phyloP scores from a whole-genome alignment of 1,284 basidiomycete species.

The Ustilago vetiveriae region DNA sequence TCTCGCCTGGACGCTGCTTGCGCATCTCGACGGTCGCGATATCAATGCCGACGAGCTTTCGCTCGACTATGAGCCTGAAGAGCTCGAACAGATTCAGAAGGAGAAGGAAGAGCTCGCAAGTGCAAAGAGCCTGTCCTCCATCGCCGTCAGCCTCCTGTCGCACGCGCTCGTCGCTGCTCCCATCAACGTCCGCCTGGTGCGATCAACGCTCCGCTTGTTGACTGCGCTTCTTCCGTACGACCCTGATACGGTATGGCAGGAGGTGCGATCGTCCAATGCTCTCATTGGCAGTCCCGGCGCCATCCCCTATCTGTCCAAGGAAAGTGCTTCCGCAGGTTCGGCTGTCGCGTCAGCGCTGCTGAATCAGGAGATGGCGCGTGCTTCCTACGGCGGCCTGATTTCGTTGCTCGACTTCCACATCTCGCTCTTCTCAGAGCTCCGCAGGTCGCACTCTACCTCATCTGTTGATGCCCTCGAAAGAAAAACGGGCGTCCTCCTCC shows the following conservation, averaged over 20 bases:
- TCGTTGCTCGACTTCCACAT: constrained; percentile 80
- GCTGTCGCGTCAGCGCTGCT: constrained; percentile 72
- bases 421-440: constrained; percentile 78
- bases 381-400: constrained; percentile 81
- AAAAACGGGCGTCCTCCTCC: constrained; percentile 82
- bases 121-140: constrained; percentile 73
- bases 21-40: constrained; percentile 71
- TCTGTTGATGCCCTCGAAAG: constrained; percentile 73
- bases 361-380: constrained; percentile 76
- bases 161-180: constrained; percentile 75
- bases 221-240: constrained; percentile 78
- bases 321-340: constrained; percentile 7
- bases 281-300: constrained; percentile 73
- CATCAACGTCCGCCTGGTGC: constrained; percentile 75
- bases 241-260: constrained; percentile 84
- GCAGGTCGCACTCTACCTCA: constrained; percentile 72
- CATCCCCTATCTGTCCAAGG: constrained; percentile 29
- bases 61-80: constrained; percentile 43
- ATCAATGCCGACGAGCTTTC: constrained; percentile 41
- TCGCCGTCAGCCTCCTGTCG: constrained; percentile 84
- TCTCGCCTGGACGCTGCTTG: constrained; percentile 76
- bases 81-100: constrained; percentile 43
- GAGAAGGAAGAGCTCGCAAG: constrained; percentile 46
- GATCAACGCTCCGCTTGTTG: constrained; percentile 81
- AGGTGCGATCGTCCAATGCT: constrained; percentile 78